Conservation (phyloP, 2,329 filamentous ascomycete species). For the Epichloe hybrida region DNA sequence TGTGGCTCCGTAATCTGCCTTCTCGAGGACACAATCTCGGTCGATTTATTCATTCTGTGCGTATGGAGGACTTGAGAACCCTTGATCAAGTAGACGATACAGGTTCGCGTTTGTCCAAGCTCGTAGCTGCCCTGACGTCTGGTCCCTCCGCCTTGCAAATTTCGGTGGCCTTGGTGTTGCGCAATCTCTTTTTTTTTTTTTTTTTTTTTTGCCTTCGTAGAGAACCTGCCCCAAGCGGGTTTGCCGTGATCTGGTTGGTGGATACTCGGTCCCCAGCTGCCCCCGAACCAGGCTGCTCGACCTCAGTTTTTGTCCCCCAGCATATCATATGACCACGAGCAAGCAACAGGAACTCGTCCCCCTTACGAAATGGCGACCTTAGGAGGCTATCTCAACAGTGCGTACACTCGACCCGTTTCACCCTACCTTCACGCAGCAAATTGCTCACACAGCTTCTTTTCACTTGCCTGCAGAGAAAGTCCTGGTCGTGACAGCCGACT, state of each 20-base stretch:
- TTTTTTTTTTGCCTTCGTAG: too few relatives aligned
- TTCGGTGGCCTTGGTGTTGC: background rate
- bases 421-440: background rate
- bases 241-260: background rate
- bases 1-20: too few relatives aligned
- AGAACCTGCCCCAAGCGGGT: background rate
- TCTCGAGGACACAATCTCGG: too few relatives aligned
- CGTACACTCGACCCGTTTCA: constrained; percentile 5
- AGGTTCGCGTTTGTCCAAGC: too few relatives aligned
- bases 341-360: background rate
- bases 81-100: too few relatives aligned
- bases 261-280: background rate
- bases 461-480: constrained; percentile 57
- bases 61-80: background rate
- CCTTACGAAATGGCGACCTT: constrained; percentile 26
- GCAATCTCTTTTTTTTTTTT: too few relatives aligned
- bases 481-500: constrained; percentile 81
- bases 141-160: too few relatives aligned
- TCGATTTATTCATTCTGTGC: background rate
- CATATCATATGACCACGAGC: background rate
- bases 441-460: background rate
- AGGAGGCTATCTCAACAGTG: constrained; percentile 32
- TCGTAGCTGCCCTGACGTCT: too few relatives aligned
- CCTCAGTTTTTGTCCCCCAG: background rate
- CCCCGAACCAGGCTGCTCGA: background rate